Conservation (phyloP, 768 basidiomycete genomes). For the Coprinopsis strossmayeri region DNA sequence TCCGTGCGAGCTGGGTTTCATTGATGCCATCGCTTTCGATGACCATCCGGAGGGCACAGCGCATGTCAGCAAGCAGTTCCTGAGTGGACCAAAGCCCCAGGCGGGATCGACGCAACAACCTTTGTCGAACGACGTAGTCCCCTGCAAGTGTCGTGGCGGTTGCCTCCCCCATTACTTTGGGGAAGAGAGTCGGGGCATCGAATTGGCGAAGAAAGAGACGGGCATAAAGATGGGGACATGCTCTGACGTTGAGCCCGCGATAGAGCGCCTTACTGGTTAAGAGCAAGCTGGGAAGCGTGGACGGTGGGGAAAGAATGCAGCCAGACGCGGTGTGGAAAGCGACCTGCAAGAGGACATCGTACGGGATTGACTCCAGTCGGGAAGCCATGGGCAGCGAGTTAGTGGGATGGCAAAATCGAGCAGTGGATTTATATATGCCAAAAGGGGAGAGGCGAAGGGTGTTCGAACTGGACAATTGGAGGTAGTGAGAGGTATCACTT, state of each 20-base stretch:
- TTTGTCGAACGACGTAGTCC: constrained; percentile 43
- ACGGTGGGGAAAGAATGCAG: constrained; percentile 31
- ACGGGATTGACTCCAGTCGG: constrained; percentile 41
- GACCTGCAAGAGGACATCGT: constrained; percentile 52
- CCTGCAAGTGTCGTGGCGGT: constrained; percentile 37
- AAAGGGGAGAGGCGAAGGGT: too few species aligned
- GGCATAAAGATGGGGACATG: constrained; percentile 51
- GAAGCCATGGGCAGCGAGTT: constrained; percentile 30
- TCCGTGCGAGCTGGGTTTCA: constrained; percentile 34
- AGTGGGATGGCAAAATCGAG: neutral
- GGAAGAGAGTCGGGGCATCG: constrained; percentile 21
- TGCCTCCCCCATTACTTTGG: constrained; percentile 18
- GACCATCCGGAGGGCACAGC: constrained; percentile 55
- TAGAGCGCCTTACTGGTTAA: constrained; percentile 40
- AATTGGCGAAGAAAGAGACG: constrained; percentile 46
- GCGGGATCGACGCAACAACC: constrained; percentile 42
- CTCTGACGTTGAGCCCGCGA: constrained; percentile 30
- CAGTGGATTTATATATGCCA: too few species aligned
- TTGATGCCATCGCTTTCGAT: constrained; percentile 49
- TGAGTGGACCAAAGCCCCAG: constrained; percentile 24
- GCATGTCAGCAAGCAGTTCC: constrained; percentile 39
- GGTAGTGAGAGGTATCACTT: neutral
- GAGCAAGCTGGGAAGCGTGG: constrained; percentile 35
- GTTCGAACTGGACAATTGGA: constrained; percentile 7
- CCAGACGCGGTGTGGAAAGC: constrained; percentile 39